Base-by-base conservation (phyloP, 768 basidiomycete genomes). In the Xanthoconium stramineum region DNA sequence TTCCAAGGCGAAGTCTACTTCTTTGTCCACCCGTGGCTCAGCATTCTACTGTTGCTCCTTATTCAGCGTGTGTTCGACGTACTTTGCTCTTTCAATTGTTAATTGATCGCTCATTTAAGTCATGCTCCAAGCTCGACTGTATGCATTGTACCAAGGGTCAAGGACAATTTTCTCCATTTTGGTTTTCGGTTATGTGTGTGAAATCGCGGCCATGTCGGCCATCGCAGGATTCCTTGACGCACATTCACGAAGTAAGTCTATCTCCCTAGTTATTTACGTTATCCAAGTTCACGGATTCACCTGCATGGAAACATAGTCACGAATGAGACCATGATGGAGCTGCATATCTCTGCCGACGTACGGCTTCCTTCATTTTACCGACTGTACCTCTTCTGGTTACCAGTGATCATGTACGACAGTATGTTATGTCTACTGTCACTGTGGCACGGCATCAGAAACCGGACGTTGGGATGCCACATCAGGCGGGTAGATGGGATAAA, bases 71-170 rank as follows among this genome's bases (percentile, higher is more conserved):
- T 20, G 58, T 57, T 20, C 19, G 7, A 46, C 9, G 7, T 11
- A 14, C 11, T 32, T 17, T 0, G n/a, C 10, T 19, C 29, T 29
- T 6, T 43, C 9, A 4, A 9, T 47, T 29, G 37, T 29, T 50
- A 11, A 0, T 9, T 50, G 40, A 64, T 6, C 12, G 4, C 28
- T 10, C 9, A 4, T 33, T 46, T 50, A 35, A 64, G 58, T 60
- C 8, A 56, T 45, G 20, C 58, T 63, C 37, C 63, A 63, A 53
- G 51, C 30, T 44, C 56, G 61, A 15, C 20, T 64, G 36, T 58
- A 64, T 8, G 54, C 57, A 9, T 46, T 65, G 37, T 65, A 64
- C n/a, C 24, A 24, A 32, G 6, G 45, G 28, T 64, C 62, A n/a
- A 56, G 40, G 36, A 45, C 15, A 19, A 19, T 64, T 29, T 43